These are phyloP conservation scores for Juglanconis sp. DNA, from an alignment of 2,329 filamentous ascomycete species.

Conservation along the genomic window DNA sequence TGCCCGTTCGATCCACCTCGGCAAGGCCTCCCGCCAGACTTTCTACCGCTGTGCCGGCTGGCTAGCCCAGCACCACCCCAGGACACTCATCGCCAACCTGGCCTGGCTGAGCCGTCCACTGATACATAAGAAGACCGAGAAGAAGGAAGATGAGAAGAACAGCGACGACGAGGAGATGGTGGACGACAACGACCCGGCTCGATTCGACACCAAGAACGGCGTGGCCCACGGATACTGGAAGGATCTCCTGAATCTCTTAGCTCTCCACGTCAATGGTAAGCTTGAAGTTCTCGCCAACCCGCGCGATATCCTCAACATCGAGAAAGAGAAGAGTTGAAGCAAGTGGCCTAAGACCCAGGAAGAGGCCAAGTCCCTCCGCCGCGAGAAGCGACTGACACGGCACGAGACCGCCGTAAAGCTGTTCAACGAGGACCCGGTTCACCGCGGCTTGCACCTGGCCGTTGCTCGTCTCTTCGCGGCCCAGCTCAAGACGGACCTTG, in stretches of 20 bases:
- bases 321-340: conserved; percentile 24
- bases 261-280: conserved; percentile 45
- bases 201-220: conserved; percentile 42
- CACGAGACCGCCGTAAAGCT: conserved; percentile 37
- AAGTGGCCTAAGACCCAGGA: conserved; percentile 22
- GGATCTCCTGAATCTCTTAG: conserved; percentile 56
- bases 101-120: conserved; percentile 53
- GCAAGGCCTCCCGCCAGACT: conserved; percentile 48
- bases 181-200: conserved; percentile 33
- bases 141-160: conserved; percentile 28
- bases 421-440: conserved; percentile 42
- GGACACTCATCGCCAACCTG: conserved; percentile 51
- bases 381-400: conserved; percentile 33
- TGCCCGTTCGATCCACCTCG: conserved; percentile 57
- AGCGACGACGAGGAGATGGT: conserved; percentile 29
- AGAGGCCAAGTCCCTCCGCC: conserved; percentile 23
- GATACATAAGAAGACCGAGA: conserved; percentile 50
- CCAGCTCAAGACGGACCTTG: conserved; percentile 48
- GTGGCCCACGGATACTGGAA: conserved; percentile 62
- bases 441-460: conserved; percentile 49
- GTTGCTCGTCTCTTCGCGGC: conserved; percentile 55
- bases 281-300: conserved; percentile 41
- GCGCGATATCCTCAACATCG: conserved; percentile 37
- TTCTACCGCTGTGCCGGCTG: conserved; percentile 56
- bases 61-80: conserved; percentile 52